Evolutionary conservation across 2,329 filamentous ascomycete species (phyloP).

Genomic region (Neurospora crassa): DNA sequence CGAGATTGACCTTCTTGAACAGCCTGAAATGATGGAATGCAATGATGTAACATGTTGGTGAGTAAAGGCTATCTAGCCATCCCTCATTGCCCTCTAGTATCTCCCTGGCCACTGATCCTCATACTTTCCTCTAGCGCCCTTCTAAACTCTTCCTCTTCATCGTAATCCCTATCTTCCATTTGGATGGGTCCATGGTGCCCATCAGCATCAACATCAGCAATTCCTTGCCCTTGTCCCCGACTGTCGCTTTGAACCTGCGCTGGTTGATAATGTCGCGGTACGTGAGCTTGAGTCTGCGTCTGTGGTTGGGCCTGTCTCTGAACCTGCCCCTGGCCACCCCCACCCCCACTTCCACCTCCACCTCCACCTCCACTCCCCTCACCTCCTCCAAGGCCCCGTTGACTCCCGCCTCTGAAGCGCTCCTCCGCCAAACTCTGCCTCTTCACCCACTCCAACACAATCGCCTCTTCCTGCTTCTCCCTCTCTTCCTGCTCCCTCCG

Average conservation of each 20-base stretch:
- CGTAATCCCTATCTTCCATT: conserved; percentile 36
- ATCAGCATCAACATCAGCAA: too few relatives aligned
- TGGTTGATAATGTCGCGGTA: neutral
- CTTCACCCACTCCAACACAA: conserved; percentile 67
- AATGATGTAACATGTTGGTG: too few relatives aligned
- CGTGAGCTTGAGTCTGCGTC: neutral
- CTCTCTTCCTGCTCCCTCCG: conserved; percentile 33
- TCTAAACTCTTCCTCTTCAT: conserved; percentile 46
- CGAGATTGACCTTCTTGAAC: neutral
- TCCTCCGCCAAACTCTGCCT: conserved; percentile 67
- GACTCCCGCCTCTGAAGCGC: conserved; percentile 30
- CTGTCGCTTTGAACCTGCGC: neutral
- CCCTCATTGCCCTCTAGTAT: neutral
- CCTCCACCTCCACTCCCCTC: conserved; percentile 21
- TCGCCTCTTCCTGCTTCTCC: conserved; percentile 55
- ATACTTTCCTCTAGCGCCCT: conserved; percentile 47
- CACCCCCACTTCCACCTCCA: conserved; percentile 24
- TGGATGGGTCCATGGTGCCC: neutral
- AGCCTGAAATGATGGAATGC: too few relatives aligned
- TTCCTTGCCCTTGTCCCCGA: conserved; percentile 21
- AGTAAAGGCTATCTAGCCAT: neutral
- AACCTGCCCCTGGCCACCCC: neutral
- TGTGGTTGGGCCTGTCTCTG: neutral
- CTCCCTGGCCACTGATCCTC: conserved; percentile 25
- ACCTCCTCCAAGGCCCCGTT: neutral